phyloP scores from a whole-genome alignment of 1,284 basidiomycete species.

The Coniferiporia sulphurascens region DNA sequence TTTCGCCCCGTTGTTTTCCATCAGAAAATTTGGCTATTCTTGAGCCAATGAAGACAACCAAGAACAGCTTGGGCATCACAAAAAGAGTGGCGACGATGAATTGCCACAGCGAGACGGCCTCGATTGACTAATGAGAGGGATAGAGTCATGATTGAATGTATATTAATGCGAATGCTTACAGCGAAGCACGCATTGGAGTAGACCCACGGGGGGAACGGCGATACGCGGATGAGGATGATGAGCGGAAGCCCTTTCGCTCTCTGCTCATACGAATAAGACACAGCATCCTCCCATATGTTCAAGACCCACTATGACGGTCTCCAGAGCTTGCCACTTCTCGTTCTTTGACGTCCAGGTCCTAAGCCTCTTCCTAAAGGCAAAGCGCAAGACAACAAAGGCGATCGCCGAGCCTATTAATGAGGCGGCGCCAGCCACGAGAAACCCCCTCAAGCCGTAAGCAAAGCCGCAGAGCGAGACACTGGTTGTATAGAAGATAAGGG shows the following conservation, averaged over 20 bases:
- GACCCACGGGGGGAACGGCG: slow-evolving; percentile 79
- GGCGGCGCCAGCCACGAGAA: slow-evolving; percentile 56
- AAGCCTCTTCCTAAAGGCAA: slow-evolving; percentile 51
- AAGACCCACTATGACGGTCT: slow-evolving; percentile 61
- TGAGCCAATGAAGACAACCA: slow-evolving; percentile 76
- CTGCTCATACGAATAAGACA: slow-evolving; percentile 31
- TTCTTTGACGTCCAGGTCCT: slow-evolving; percentile 55
- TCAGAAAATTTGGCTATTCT: slow-evolving; percentile 72
- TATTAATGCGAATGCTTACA: slow-evolving; percentile 39
- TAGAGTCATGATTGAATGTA: background rate
- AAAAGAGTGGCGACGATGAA: slow-evolving; percentile 70
- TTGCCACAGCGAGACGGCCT: slow-evolving; percentile 67
- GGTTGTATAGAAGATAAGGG: slow-evolving; percentile 71
- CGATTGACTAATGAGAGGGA: slow-evolving; percentile 51
- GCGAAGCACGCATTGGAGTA: slow-evolving; percentile 78
- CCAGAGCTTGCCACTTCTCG: slow-evolving; percentile 73
- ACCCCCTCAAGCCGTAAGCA: slow-evolving; percentile 75
- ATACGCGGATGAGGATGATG: slow-evolving; percentile 76
- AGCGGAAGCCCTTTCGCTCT: slow-evolving; percentile 67
- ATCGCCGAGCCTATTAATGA: slow-evolving; percentile 64
- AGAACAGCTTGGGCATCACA: slow-evolving; percentile 63
- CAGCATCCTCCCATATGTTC: background rate
- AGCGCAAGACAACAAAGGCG: slow-evolving; percentile 60
- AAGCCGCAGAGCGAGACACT: slow-evolving; percentile 67
- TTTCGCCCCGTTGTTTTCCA: slow-evolving; percentile 63